Evolutionary conservation across 768 basidiomycete species (phyloP).

Genomic region (Leccinum truebloodii): DNA sequence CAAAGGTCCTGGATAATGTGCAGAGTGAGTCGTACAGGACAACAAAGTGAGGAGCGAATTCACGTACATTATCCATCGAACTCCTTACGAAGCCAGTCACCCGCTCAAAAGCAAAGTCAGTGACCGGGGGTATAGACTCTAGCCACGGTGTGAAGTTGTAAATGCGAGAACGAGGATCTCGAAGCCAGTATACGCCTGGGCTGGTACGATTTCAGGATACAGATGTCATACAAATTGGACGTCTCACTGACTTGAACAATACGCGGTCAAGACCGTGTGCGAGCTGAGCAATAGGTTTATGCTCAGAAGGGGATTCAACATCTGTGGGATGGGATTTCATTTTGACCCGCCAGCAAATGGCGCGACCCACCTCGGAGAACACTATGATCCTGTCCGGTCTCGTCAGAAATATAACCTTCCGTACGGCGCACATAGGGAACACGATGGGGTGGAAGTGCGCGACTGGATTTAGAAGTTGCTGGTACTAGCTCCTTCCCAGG

Average conservation of each 20-base stretch:
- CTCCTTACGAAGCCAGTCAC: conserved; percentile 74
- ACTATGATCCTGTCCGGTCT: background rate
- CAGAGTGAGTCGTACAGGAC: background rate
- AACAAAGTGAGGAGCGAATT: background rate
- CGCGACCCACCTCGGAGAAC: conserved; percentile 21
- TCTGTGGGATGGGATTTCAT: conserved; percentile 36
- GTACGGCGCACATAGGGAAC: conserved; percentile 29
- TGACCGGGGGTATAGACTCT: conserved; percentile 71
- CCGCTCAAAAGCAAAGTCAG: conserved; percentile 84
- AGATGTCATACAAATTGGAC: background rate
- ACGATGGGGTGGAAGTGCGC: conserved; percentile 23
- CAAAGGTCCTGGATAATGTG: conserved; percentile 55
- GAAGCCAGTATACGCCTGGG: conserved; percentile 86
- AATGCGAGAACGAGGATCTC: conserved; percentile 80
- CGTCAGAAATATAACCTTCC: conserved; percentile 26
- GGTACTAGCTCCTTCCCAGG: conserved; percentile 7
- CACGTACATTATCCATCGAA: conserved; percentile 67
- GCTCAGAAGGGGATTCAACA: conserved; percentile 41
- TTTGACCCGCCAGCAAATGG: background rate
- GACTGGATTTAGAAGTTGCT: background rate
- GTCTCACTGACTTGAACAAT: conserved; percentile 65
- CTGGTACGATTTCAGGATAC: conserved; percentile 42
- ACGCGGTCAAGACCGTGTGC: conserved; percentile 69
- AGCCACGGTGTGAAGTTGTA: conserved; percentile 82
- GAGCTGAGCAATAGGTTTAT: conserved; percentile 61